phyloP scores from a whole-genome alignment of 768 basidiomycete species.

The Xerocomus brunneocitrinus region DNA sequence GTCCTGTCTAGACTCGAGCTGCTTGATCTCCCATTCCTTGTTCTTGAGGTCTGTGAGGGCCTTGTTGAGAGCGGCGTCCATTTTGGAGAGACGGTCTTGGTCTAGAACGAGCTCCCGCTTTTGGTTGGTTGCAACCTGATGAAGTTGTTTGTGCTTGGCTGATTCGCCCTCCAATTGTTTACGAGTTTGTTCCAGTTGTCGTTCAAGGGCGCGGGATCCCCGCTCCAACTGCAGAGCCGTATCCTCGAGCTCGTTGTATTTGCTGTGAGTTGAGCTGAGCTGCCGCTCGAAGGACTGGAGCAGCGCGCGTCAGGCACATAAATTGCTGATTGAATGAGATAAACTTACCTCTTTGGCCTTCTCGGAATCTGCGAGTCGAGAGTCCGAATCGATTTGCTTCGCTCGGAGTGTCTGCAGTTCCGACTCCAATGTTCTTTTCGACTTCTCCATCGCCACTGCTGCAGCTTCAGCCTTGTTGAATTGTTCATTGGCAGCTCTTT shows the following conservation, averaged over 20 bases:
- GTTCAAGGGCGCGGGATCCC: conserved; percentile 68
- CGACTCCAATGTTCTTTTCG: conserved; percentile 61
- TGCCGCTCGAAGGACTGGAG: conserved; percentile 72
- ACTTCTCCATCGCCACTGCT: conserved; percentile 60
- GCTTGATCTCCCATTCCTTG: conserved; percentile 82
- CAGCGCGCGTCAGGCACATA: not conserved
- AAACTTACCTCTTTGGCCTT: conserved; percentile 70
- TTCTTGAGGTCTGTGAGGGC: conserved; percentile 73
- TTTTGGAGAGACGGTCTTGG: conserved; percentile 65
- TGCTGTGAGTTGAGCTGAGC: conserved; percentile 62
- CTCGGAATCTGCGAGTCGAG: conserved; percentile 53
- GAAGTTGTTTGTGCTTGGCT: conserved; percentile 67
- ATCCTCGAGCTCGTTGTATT: conserved; percentile 86
- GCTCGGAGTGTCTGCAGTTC: conserved; percentile 68
- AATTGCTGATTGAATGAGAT: not conserved
- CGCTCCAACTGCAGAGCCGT: conserved; percentile 78
- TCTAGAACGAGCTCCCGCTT: conserved; percentile 66
- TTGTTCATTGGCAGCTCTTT: conserved; percentile 48
- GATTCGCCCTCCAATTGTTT: conserved; percentile 75
- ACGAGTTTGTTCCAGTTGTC: conserved; percentile 64
- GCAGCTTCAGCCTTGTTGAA: conserved; percentile 45
- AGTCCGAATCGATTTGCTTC: conserved; percentile 64
- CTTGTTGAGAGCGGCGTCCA: conserved; percentile 78
- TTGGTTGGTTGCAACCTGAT: conserved; percentile 56
- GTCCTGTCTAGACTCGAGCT: conserved; percentile 83